Evolutionary conservation across 352 stramenopile species (phyloP), one percentile per base, ranked within the genome.

Genomic region (Phytopythium cucurbitacearum): DNA sequence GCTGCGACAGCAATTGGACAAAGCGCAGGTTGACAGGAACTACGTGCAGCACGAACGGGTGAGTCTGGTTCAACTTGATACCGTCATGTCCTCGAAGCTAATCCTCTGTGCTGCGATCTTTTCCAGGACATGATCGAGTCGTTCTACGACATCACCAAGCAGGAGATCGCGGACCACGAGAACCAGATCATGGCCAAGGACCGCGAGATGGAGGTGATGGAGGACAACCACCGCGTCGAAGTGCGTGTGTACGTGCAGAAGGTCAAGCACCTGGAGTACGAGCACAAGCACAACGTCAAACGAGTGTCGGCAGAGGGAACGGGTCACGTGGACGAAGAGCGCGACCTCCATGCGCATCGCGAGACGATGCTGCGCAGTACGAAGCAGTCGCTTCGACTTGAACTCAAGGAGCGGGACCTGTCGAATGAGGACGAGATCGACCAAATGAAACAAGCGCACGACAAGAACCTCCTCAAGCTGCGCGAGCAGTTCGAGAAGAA

Each of bases 131-230:
- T 94, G 66, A 97, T 98, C 58, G 89, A 97, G 73, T 96, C 84
- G 47, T 97, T 97, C 56, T 98, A 97, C 62, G 86, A 98, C 54
- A 95, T 97, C 59, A 97, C 85, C n/a, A 92, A 89, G 65, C 74
- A 88, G 34, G 94, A 98, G 56, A 88, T 97, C n/a, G 53, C 81
- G 53, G 85, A 97, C 44, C 71, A 95, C 48, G 87, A 97, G 62
- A 87, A 97, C 64, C 70, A 93, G 42, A 94, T 97, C 54, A 84
- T 94, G 64, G 61, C 79, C 3, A 97, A 97, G 62, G 94, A 98
- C 57, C 85, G 90, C 15, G 93, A 97, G 57, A 98, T 98, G 87
- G 91, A 98, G 73, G 80, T 97, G 50, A 95, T 98, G 84, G 93
- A 98, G 65, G 91, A 98, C 51, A 97, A 98, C 65, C 94, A 98